phyloP scores from a whole-genome alignment of 306 rosid genomes.

The Nissolia schottii region DNA sequence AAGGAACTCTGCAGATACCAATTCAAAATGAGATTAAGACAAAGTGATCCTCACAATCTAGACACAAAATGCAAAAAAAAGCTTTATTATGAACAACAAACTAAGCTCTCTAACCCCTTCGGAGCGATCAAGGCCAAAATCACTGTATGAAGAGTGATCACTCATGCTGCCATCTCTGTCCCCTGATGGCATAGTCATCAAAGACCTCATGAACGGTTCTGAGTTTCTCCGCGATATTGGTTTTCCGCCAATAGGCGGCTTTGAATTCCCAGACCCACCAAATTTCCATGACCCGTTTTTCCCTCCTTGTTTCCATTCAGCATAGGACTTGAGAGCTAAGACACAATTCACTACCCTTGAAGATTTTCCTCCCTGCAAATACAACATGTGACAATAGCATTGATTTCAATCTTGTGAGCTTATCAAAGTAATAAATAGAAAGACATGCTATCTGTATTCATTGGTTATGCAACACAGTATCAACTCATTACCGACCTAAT shows the following conservation, averaged over 20 bases:
- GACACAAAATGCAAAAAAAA: neutral
- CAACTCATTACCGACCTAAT: no score
- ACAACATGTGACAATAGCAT: neutral
- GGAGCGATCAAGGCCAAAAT: slow-evolving; percentile 32
- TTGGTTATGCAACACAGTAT: no score
- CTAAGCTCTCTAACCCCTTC: slow-evolving; percentile 56
- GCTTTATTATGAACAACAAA: slow-evolving; percentile 14
- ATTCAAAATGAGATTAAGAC: slow-evolving; percentile 8
- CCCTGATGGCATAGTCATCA: slow-evolving; percentile 34
- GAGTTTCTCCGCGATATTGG: slow-evolving; percentile 50
- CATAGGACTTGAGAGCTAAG: slow-evolving; percentile 68
- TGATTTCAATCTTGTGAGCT: neutral
- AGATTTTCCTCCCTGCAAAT: slow-evolving; percentile 77
- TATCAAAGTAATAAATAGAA: neutral
- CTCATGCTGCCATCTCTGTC: slow-evolving; percentile 48
- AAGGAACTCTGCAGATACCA: slow-evolving; percentile 49
- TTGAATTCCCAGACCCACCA: slow-evolving; percentile 39
- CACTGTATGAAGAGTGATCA: slow-evolving; percentile 39
- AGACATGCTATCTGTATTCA: no score
- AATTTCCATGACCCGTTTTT: slow-evolving; percentile 60
- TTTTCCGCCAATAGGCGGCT: slow-evolving; percentile 45
- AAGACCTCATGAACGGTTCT: slow-evolving; percentile 54
- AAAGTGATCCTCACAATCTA: neutral
- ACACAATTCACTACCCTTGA: slow-evolving; percentile 77
- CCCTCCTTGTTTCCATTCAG: slow-evolving; percentile 67